phyloP scores from a whole-genome alignment of 208 protist species.

The Leishmania mexicana region DNA sequence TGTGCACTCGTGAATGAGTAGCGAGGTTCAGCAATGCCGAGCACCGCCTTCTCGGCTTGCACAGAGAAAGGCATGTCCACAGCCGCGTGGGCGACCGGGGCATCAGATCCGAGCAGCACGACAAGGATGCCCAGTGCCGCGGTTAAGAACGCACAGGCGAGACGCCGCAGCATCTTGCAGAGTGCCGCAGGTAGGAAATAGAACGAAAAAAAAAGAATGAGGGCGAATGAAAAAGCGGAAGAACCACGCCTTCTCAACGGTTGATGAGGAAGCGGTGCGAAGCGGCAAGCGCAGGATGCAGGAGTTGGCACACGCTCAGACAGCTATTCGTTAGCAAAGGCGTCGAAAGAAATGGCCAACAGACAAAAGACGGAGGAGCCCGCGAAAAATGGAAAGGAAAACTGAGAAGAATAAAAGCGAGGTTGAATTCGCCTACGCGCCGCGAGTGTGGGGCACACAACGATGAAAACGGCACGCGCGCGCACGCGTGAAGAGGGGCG shows the following conservation, averaged over 20 bases:
- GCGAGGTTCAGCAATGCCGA: background rate
- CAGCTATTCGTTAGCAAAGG: background rate
- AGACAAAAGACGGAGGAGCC: background rate
- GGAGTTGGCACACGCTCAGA: background rate
- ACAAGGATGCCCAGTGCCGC: background rate
- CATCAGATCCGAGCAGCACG: background rate
- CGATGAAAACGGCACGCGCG: background rate
- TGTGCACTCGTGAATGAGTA: background rate
- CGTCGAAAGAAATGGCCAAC: background rate
- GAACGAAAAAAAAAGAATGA: background rate
- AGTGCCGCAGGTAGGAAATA: background rate
- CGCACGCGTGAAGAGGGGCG: background rate
- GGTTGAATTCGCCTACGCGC: background rate
- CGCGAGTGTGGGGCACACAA: background rate
- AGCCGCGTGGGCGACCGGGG: background rate
- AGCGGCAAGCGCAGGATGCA: background rate
- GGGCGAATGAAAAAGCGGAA: background rate
- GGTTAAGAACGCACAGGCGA: background rate
- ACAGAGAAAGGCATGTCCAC: background rate
- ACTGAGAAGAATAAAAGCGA: background rate
- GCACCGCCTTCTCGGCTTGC: background rate
- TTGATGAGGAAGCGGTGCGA: background rate
- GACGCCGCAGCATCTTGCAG: background rate
- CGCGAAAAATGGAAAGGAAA: background rate
- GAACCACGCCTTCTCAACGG: background rate